Conservation (phyloP, 139 green algal genomes). For the Pseudopediastrum boryanum region DNA sequence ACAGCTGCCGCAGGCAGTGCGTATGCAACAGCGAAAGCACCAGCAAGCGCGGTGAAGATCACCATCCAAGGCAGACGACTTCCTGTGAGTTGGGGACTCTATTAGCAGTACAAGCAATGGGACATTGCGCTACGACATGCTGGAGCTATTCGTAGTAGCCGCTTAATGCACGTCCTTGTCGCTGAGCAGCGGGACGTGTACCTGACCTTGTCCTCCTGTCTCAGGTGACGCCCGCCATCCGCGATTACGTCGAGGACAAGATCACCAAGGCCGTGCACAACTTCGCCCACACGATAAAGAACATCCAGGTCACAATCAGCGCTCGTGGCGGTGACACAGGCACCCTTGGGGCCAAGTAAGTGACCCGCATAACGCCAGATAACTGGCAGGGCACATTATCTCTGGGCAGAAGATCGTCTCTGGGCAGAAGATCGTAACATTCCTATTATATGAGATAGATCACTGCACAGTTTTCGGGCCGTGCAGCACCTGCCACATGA, state of each 20-base stretch:
- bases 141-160: neutral
- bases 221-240: conserved; percentile 74
- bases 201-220: neutral
- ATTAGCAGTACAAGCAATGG: no score
- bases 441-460: no score
- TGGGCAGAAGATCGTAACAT: no score
- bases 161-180: neutral
- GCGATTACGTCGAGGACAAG: conserved; percentile 72
- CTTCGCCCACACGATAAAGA: conserved; percentile 63
- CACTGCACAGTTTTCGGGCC: no score
- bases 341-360: conserved; percentile 63
- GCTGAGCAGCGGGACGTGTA: neutral
- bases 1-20: neutral
- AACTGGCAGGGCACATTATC: no score
- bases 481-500: no score
- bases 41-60: conserved; percentile 43
- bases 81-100: conserved; percentile 9
- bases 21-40: conserved; percentile 24
- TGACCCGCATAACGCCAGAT: no score
- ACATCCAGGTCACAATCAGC: conserved; percentile 69
- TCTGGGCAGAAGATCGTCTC: no score
- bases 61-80: conserved; percentile 69
- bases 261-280: conserved; percentile 59
- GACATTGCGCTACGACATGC: no score
- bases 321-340: conserved; percentile 70